phyloP scores from a whole-genome alignment of 768 basidiomycete genomes.

The Suillus alpinus region DNA sequence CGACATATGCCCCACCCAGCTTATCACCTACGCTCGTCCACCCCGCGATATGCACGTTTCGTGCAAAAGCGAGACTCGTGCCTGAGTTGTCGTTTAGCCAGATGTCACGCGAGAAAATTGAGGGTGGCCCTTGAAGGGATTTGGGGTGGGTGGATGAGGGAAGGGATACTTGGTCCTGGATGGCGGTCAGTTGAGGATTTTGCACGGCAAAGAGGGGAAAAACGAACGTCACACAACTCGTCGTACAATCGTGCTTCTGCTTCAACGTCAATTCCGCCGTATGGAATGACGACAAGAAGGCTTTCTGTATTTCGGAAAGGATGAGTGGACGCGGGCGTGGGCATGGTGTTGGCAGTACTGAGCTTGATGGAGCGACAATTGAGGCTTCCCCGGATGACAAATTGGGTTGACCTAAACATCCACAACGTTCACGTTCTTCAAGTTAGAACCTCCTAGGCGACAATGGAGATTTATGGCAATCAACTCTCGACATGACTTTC shows the following conservation, averaged over 20 bases:
- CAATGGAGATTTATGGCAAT: no score
- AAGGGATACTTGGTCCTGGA: conserved; percentile 15
- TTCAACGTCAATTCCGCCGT: conserved; percentile 57
- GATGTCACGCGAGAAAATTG: conserved; percentile 66
- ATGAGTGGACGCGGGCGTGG: conserved; percentile 24
- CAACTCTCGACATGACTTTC: no score
- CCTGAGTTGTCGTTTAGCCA: conserved; percentile 65
- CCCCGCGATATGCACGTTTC: conserved; percentile 61
- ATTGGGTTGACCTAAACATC: neutral
- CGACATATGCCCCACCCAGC: conserved; percentile 62
- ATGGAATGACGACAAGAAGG: conserved; percentile 53
- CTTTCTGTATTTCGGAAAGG: conserved; percentile 47
- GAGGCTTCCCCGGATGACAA: neutral
- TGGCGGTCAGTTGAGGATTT: neutral
- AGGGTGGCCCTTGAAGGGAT: conserved; percentile 40
- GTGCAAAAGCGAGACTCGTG: conserved; percentile 54
- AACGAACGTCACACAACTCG: conserved; percentile 49
- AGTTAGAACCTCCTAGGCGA: no score
- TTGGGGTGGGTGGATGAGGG: conserved; percentile 12
- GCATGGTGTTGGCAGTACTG: conserved; percentile 5
- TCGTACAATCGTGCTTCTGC: conserved; percentile 69
- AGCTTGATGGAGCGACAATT: neutral
- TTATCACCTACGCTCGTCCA: conserved; percentile 75
- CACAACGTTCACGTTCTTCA: no score
- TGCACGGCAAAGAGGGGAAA: neutral